Evolutionary conservation across 306 rosid species (phyloP), one percentile per base, ranked within the genome.

Genomic region (Sicyos baderoa): DNA sequence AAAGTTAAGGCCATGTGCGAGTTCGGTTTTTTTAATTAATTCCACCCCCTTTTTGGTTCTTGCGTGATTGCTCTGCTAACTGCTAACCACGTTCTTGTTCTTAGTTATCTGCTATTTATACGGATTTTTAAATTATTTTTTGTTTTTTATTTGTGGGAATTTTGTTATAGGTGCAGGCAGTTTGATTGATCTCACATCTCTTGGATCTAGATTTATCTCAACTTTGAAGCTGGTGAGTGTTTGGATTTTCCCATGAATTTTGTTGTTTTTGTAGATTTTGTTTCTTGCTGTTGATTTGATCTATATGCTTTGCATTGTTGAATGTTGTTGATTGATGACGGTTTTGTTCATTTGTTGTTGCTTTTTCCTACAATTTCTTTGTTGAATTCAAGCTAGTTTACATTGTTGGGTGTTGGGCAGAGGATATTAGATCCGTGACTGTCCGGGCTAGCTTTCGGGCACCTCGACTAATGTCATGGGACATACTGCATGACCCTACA

Each of bases 151-250:
- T 62, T 17, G 50, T 37, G 68, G 64, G 27, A 64, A 56, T 78
- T 78, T 73, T 66, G 61, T 79, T 77, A 47, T 88, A 83, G 93
- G 80, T 73, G 81, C 84, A 71, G 79, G 81, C 84, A 71, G 79
- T 66, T 74, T 84, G 82, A 76, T 80, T 64, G n/a, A n/a, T 53
- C 81, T 79, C 44, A 71, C 74, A 76, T 50, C 45, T 77, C 73
- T 63, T 62, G 78, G 88, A 82, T 81, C 82, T 74, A 74, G 75
- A 83, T 71, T 78, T 77, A 63, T 76, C 77, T 74, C 44, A 66
- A 76, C 73, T 84, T 16, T 54, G 67, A 74, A 71, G 25, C 75
- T 76, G 91, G 96, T 92, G 76, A 84, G 95, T 83, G 56, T 75
- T 77, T 14, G 56, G 35, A 62, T 16, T 9, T 13, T 4, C 1